phyloP scores from a whole-genome alignment of 805 yeast genomes.

The Wickerhamomyces hampshirensis region DNA sequence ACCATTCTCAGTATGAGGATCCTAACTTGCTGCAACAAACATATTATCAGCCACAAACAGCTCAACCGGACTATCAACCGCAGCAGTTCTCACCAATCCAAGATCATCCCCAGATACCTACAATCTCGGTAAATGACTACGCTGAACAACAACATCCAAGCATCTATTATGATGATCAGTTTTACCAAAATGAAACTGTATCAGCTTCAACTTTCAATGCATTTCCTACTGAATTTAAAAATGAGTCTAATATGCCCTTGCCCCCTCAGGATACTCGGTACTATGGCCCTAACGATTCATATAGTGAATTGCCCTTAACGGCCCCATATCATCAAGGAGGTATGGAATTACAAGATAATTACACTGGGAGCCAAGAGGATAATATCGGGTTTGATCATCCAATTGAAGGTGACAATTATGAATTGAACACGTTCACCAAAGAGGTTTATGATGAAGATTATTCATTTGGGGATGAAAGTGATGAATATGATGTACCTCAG shows the following conservation, averaged over 20 bases:
- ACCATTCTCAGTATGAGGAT: conserved; percentile 3
- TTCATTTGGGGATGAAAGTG: conserved; percentile 34
- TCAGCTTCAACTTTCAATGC: conserved; percentile 16
- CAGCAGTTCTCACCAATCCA: conserved; percentile 24
- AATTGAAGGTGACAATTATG: conserved; percentile 24
- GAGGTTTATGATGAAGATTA: conserved; percentile 13
- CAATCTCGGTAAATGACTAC: conserved; percentile 10
- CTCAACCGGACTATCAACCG: conserved; percentile 8
- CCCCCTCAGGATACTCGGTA: conserved; percentile 8
- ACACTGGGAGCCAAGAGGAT: conserved; percentile 27
- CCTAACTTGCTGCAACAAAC: conserved; percentile 3
- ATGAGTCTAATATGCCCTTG: background rate
- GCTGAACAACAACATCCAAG: background rate
- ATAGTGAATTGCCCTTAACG: conserved; percentile 5
- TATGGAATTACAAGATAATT: conserved; percentile 10
- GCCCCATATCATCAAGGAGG: conserved; percentile 2
- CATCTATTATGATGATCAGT: conserved; percentile 12
- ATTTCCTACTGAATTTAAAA: conserved; percentile 22
- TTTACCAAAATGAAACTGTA: conserved; percentile 11
- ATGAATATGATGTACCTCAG: conserved; percentile 33
- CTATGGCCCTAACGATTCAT: conserved; percentile 8
- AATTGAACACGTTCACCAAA: conserved; percentile 21
- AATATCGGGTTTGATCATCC: conserved; percentile 30
- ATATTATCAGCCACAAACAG: conserved; percentile 7
- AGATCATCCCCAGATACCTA: conserved; percentile 15